Percentiles rank a stretch among this genome's conserved stretches.
Conservation (phyloP, 2,329 filamentous ascomycete species). For the Myriosclerotinia scirpicola region DNA sequence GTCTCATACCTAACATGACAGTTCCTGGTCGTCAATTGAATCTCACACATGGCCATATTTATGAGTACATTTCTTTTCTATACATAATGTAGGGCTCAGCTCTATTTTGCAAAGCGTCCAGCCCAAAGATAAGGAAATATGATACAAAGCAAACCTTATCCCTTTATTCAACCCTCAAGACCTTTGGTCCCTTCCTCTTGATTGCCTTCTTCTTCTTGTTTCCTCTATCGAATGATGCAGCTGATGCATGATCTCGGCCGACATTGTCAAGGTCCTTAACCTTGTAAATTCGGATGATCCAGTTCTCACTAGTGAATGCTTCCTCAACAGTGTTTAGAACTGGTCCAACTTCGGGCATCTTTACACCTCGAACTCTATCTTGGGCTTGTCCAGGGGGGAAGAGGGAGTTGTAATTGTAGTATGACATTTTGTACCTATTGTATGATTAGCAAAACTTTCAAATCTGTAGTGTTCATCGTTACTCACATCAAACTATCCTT, state of each 20-base stretch:
- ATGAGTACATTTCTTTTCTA: conserved; percentile 38
- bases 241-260: conserved; percentile 78
- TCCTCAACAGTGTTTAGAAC: conserved; percentile 88
- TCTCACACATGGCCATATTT: conserved; percentile 25
- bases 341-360: conserved; percentile 80
- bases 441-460: conserved; percentile 32
- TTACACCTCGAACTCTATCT: conserved; percentile 82
- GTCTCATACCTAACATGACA: conserved; percentile 3
- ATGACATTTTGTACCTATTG: conserved; percentile 98
- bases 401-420: conserved; percentile 92
- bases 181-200: conserved; percentile 71
- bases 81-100: conserved; percentile 27
- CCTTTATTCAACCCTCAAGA: conserved; percentile 68
- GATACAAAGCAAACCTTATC: conserved; percentile 34
- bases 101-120: conserved; percentile 29
- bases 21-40: neutral
- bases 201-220: conserved; percentile 78
- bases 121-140: conserved; percentile 34
- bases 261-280: conserved; percentile 98
- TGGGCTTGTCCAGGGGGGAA: conserved; percentile 89
- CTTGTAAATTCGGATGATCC: conserved; percentile 99
- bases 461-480: neutral
- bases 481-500: conserved; percentile 98
- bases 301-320: conserved; percentile 98
- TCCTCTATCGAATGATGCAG: conserved; percentile 70